These are phyloP conservation scores for Trichoderma aggressivum DNA, from an alignment of 2,329 filamentous ascomycete species.

Conservation along the genomic window DNA sequence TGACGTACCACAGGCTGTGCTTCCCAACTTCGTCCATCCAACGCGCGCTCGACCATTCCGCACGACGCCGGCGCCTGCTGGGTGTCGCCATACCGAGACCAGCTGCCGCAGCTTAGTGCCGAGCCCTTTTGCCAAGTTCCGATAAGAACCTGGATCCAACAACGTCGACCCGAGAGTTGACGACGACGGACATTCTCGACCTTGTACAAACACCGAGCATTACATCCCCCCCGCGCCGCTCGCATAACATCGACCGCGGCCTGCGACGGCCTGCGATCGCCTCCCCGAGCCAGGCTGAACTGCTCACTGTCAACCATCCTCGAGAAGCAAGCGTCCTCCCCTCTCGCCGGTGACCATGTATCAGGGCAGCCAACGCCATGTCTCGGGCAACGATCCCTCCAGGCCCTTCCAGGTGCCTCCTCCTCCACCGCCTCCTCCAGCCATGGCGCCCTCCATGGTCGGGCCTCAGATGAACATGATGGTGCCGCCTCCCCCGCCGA, in stretches of 20 bases:
- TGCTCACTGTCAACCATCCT: neutral
- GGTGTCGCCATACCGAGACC: neutral
- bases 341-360: constrained; percentile 45
- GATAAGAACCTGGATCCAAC: neutral
- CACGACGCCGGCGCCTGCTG: neutral
- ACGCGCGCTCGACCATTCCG: neutral
- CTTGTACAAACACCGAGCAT: neutral
- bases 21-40: neutral
- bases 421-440: constrained; percentile 51
- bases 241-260: neutral
- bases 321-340: neutral
- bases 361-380: constrained; percentile 50
- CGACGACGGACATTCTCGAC: neutral
- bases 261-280: constrained; percentile 16
- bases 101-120: neutral
- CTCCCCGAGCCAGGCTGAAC: neutral
- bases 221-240: neutral
- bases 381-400: constrained; percentile 45
- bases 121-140: neutral
- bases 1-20: neutral
- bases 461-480: constrained; percentile 46
- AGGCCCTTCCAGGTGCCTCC: constrained; percentile 55
- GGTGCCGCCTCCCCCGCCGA: constrained; percentile 54
- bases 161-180: neutral
- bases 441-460: constrained; percentile 49